Percentiles rank a stretch among this genome's conserved stretches.
Conservation (phyloP, 2,329 filamentous ascomycete species). For the Stachybotrys chartarum region DNA sequence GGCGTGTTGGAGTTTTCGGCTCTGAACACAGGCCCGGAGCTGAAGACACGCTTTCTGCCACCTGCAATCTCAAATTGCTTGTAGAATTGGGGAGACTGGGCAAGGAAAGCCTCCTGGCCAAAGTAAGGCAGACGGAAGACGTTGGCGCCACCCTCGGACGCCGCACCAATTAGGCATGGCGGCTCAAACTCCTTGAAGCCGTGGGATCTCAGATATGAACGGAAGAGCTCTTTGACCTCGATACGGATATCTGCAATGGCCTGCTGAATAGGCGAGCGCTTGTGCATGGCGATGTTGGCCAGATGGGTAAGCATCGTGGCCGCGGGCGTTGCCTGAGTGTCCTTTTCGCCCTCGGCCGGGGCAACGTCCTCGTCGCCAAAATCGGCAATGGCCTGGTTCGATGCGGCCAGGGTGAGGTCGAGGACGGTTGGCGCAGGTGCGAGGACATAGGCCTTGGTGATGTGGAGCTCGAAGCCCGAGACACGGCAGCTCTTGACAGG, state of each 20-base stretch:
- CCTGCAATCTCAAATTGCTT: conserved; percentile 83
- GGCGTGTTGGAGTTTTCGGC: conserved; percentile 84
- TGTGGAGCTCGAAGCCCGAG: conserved; percentile 75
- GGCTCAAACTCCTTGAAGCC: conserved; percentile 82
- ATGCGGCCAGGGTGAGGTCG: conserved; percentile 55
- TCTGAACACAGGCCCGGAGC: conserved; percentile 74
- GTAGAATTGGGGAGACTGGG: conserved; percentile 78
- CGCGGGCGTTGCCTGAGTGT: conserved; percentile 47
- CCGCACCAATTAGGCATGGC: conserved; percentile 80
- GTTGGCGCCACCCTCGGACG: conserved; percentile 87
- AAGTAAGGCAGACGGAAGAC: conserved; percentile 92
- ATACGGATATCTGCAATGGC: conserved; percentile 55
- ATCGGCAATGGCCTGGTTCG: conserved; percentile 48
- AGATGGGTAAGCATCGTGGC: conserved; percentile 80
- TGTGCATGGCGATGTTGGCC: conserved; percentile 88
- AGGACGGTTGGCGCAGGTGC: conserved; percentile 53
- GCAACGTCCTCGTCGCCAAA: conserved; percentile 47
- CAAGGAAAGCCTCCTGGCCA: conserved; percentile 70
- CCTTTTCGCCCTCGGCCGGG: conserved; percentile 30
- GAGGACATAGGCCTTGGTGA: conserved; percentile 76
- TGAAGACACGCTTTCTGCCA: conserved; percentile 69
- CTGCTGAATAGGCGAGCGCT: conserved; percentile 84
- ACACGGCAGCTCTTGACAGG: conserved; percentile 84
- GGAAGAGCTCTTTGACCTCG: conserved; percentile 63
- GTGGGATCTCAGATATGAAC: conserved; percentile 67